Conservation (phyloP, 176 grass and related monocot genomes). For the Carex pumila region DNA sequence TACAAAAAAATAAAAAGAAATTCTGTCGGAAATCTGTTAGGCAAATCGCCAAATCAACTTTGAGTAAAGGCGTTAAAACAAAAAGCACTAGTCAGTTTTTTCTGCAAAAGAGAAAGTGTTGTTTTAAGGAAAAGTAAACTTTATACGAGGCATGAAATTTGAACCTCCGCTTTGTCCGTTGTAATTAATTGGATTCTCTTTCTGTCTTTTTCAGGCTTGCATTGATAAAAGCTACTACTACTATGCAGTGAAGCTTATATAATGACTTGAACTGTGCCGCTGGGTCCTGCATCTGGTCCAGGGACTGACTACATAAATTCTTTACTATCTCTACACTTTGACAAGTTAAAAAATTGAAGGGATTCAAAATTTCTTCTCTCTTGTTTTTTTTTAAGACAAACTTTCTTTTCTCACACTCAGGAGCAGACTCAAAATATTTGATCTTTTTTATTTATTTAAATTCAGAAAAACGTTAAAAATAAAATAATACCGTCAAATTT, state of each 20-base stretch:
- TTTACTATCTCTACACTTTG: too few relatives aligned
- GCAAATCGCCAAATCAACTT: neutral
- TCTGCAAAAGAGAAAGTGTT: neutral
- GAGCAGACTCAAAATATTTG: too few relatives aligned
- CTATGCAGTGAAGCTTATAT: neutral
- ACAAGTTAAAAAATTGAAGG: too few relatives aligned
- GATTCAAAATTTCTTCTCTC: too few relatives aligned
- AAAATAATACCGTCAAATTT: too few relatives aligned
- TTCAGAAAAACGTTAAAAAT: too few relatives aligned
- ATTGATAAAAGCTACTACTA: neutral
- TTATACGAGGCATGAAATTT: constrained; percentile 14
- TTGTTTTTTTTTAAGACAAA: too few relatives aligned
- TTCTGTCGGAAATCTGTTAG: neutral
- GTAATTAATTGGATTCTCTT: neutral
- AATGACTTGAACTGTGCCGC: constrained; percentile 5
- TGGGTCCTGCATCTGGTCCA: neutral
- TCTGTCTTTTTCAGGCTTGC: neutral
- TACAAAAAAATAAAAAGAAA: too few relatives aligned
- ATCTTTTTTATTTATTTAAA: neutral
- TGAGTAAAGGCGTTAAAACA: constrained; percentile 4
- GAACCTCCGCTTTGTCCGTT: neutral
- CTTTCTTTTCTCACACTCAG: too few relatives aligned
- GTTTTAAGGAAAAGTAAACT: constrained; percentile 3
- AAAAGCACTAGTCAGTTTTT: neutral
- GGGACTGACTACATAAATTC: too few relatives aligned